phyloP scores from a whole-genome alignment of 495 filamentous ascomycete species.

The Pseudoneurospora amorphoporcata region DNA sequence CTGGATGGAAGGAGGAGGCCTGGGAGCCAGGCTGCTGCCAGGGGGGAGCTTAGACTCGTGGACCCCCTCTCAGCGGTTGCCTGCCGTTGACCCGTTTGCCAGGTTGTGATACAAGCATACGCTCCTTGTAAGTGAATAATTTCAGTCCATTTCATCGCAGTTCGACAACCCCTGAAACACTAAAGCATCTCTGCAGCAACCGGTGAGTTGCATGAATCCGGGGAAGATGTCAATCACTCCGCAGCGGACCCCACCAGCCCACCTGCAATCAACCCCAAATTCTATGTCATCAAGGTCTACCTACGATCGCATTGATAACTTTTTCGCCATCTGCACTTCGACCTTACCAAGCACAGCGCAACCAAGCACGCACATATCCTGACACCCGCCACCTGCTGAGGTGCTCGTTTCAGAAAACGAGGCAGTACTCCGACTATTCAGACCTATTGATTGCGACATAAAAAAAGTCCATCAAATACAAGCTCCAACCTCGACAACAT shows the following conservation, averaged over 20 bases:
- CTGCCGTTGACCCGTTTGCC: neutral
- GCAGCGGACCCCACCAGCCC: constrained; percentile 4
- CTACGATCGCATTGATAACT: neutral
- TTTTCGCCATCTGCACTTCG: neutral
- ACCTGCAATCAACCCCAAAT: neutral
- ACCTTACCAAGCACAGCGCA: neutral
- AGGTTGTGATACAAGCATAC: neutral
- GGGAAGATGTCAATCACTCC: neutral
- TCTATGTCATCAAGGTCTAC: neutral
- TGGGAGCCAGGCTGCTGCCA: neutral
- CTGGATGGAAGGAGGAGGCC: constrained; percentile 8
- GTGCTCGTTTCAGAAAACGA: neutral
- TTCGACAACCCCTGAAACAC: neutral
- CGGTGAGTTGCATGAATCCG: constrained; percentile 7
- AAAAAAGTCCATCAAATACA: neutral
- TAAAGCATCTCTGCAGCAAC: constrained; percentile 3
- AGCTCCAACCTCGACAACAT: no score
- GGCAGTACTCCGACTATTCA: no score
- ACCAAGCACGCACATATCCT: neutral
- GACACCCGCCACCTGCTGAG: neutral
- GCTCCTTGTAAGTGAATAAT: neutral
- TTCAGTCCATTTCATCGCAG: neutral
- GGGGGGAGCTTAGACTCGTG: neutral
- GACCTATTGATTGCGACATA: neutral
- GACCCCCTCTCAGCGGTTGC: neutral